A percentile compares a stretch with the other conserved stretches of the same genome.
These are phyloP conservation scores for Xylariales sp. DNA, from an alignment of 2,329 filamentous ascomycete species.

Conservation along the genomic window DNA sequence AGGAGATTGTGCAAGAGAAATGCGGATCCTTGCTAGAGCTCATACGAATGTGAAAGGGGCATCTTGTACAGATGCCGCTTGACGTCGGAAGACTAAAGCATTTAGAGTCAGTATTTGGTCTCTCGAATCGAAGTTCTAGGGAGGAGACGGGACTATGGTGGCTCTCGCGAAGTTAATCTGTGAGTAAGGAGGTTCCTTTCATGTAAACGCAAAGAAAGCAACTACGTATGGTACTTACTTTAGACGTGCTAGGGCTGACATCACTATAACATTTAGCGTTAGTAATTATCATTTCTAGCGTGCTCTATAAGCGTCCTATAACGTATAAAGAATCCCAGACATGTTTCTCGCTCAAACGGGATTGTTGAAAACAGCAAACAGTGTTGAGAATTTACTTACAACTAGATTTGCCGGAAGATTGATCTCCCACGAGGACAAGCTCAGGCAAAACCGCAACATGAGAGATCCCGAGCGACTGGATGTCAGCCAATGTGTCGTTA, in stretches of 20 bases:
- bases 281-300: no score
- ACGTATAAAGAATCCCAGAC: no score
- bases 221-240: constrained; percentile 40
- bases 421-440: constrained; percentile 83
- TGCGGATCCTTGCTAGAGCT: constrained; percentile 61
- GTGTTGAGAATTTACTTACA: no score
- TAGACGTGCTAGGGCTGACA: constrained; percentile 37
- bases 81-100: constrained; percentile 58
- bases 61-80: constrained; percentile 71
- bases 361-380: no score
- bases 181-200: no score
- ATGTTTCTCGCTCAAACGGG: no score
- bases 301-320: no score
- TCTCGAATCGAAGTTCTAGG: background rate
- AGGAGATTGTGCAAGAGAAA: constrained; percentile 74
- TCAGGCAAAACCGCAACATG: constrained; percentile 77
- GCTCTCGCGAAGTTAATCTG: no score
- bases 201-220: background rate
- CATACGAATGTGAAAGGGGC: constrained; percentile 80
- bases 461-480: constrained; percentile 76
- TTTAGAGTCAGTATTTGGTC: constrained; percentile 4
- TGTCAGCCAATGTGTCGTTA: constrained; percentile 71
- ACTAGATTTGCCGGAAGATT: constrained; percentile 81
- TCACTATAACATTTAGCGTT: constrained; percentile 10
- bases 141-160: background rate